Evolutionary conservation across 108 stramenopile genomes (phyloP), one percentile per base, ranked within the genome.

Genomic region (Nannochloropsis salina): DNA sequence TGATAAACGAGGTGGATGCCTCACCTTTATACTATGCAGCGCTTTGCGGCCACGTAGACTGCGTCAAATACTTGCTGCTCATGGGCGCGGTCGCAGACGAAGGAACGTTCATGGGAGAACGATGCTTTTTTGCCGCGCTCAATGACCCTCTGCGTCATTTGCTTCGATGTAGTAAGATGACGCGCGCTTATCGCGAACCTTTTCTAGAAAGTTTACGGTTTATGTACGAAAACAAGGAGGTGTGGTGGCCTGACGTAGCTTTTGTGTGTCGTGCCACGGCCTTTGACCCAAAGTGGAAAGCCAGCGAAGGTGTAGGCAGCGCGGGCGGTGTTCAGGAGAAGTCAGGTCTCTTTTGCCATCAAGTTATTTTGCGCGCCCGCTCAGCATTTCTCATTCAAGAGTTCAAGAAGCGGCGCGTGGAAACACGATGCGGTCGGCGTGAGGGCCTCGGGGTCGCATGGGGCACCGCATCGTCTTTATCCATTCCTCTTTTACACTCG

Each of bases 81-180:
- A 74, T 74, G 61, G 61, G 61, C 20, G 61, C 61, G 15, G 61
- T 74, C 6, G 61, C 61, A n/a, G 61, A 74, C 61, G 61, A 74
- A 74, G 61, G 6, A 15, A n/a, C 15, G 3, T 74, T 74, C 3
- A 74, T 74, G 61, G 61, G 61, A n/a, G 61, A 74, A 6, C 61
- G 61, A 74, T 74, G 61, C 61, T 74, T 74, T 74, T 74, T n/a
- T 74, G 61, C 61, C 0, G 61, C 61, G 61, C 61, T 74, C 8
- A 74, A 74, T 74, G 61, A 74, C 61, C 61, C 61, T n/a, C 61
- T 74, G 20, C 61, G 61, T 15, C 61, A n/a, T n/a, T 74, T 74
- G 61, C n/a, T 74, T 4, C 15, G 61, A 74, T n/a, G n/a, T 15
- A 74, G 61, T n/a, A 74, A 74, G n/a, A 74, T 74, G 61, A 74